Conservation (phyloP, 345 rosid genomes). For the Adansonia digitata region DNA sequence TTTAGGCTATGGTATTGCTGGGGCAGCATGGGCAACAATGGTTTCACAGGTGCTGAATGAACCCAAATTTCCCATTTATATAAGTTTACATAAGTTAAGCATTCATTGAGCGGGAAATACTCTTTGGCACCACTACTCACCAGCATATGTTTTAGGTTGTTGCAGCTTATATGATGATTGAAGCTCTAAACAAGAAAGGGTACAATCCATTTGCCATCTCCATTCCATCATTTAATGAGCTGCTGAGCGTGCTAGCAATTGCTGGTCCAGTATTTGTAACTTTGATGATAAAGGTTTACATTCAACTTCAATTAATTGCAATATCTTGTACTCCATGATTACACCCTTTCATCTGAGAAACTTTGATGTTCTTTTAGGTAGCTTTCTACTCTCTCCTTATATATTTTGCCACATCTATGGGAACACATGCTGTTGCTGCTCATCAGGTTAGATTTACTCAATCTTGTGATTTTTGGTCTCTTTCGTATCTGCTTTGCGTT, state of each 20-base stretch:
- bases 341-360: conserved; percentile 13
- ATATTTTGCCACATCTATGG: conserved; percentile 84
- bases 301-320: conserved; percentile 7
- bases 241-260: conserved; percentile 49
- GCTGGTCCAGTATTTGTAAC: conserved; percentile 71
- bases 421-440: conserved; percentile 69
- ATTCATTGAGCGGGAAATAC: neutral
- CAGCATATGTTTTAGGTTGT: conserved; percentile 45
- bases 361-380: conserved; percentile 44
- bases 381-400: conserved; percentile 73
- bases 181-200: conserved; percentile 69
- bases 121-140: conserved; percentile 3
- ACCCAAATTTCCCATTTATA: neutral
- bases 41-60: conserved; percentile 59
- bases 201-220: conserved; percentile 57
- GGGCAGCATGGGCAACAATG: conserved; percentile 95
- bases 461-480: neutral
- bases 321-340: conserved; percentile 3
- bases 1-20: conserved; percentile 82
- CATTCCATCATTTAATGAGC: conserved; percentile 57
- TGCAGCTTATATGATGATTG: conserved; percentile 88
- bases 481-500: conserved; percentile 5
- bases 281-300: conserved; percentile 53
- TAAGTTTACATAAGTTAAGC: neutral
- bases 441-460: conserved; percentile 61